phyloP scores from a whole-genome alignment of 768 basidiomycete genomes.

The Auricularia cornea region DNA sequence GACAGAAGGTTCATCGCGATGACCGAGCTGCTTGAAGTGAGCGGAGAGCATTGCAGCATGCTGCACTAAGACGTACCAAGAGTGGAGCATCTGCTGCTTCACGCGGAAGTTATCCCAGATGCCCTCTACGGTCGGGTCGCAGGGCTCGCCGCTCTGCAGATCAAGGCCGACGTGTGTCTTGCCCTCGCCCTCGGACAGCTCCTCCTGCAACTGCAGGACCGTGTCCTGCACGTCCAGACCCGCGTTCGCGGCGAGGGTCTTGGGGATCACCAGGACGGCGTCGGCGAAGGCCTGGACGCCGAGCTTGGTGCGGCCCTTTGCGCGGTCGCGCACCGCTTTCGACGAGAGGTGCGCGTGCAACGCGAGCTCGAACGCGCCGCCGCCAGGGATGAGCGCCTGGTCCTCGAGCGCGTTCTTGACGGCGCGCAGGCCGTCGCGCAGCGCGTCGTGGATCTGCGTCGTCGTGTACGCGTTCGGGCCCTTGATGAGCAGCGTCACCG shows the following conservation, averaged over 20 bases:
- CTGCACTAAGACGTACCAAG: slow-evolving; percentile 52
- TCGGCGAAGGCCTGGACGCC: slow-evolving; percentile 97
- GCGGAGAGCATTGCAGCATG: slow-evolving; percentile 9
- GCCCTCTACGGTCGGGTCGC: slow-evolving; percentile 92
- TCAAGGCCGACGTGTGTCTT: slow-evolving; percentile 79
- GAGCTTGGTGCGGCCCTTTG: slow-evolving; percentile 93
- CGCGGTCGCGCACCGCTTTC: slow-evolving; percentile 43
- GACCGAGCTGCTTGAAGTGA: slow-evolving; percentile 53
- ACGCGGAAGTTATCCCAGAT: slow-evolving; percentile 99
- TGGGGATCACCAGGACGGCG: slow-evolving; percentile 88
- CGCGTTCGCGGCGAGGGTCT: slow-evolving; percentile 92
- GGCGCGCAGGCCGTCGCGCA: slow-evolving; percentile 90
- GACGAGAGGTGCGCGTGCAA: slow-evolving; percentile 79
- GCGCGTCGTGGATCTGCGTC: slow-evolving; percentile 94
- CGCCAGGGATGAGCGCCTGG: slow-evolving; percentile 82
- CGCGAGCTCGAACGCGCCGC: slow-evolving; percentile 93
- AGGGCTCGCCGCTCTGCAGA: slow-evolving; percentile 87
- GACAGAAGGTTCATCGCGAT: slow-evolving; percentile 93
- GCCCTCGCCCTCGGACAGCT: slow-evolving; percentile 71
- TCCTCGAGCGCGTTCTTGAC: slow-evolving; percentile 98
- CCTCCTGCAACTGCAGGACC: slow-evolving; percentile 91
- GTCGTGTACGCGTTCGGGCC: slow-evolving; percentile 96
- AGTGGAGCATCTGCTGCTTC: slow-evolving; percentile 97
- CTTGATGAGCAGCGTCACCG: slow-evolving; percentile 93
- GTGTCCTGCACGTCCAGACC: slow-evolving; percentile 96